Percentiles rank a stretch among this genome's conserved stretches.
These are phyloP conservation scores for Acacia concinna DNA, from an alignment of 331 rosid species.

Conservation along the genomic window DNA sequence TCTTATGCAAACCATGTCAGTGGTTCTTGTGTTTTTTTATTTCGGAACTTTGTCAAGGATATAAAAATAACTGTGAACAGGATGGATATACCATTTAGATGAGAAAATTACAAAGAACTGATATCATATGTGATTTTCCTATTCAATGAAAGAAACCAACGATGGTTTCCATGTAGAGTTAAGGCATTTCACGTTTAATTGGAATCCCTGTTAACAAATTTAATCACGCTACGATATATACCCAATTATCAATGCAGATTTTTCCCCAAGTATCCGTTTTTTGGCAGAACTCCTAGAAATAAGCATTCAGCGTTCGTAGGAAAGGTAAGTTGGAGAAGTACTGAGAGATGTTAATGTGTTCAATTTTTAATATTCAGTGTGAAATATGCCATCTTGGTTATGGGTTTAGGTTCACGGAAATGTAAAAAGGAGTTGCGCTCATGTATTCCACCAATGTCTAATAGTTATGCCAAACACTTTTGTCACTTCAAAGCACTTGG, in stretches of 20 bases:
- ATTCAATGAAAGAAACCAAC: neutral
- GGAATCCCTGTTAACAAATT: neutral
- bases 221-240: neutral
- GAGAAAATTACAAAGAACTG: neutral
- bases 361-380: neutral
- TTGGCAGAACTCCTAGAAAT: neutral
- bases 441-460: neutral
- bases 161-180: neutral
- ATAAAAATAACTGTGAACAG: conserved; percentile 10
- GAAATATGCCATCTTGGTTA: neutral
- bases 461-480: too few relatives aligned
- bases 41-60: neutral
- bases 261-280: neutral
- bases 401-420: neutral
- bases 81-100: neutral
- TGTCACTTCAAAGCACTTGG: too few relatives aligned
- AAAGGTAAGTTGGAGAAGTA: too few relatives aligned
- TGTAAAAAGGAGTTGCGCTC: neutral
- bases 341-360: neutral
- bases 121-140: neutral
- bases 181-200: neutral
- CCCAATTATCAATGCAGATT: neutral
- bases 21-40: neutral
- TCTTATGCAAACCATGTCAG: neutral
- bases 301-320: neutral